These are phyloP conservation scores for Saturnispora serradocipensis DNA, from an alignment of 805 yeast species.

Conservation along the genomic window DNA sequence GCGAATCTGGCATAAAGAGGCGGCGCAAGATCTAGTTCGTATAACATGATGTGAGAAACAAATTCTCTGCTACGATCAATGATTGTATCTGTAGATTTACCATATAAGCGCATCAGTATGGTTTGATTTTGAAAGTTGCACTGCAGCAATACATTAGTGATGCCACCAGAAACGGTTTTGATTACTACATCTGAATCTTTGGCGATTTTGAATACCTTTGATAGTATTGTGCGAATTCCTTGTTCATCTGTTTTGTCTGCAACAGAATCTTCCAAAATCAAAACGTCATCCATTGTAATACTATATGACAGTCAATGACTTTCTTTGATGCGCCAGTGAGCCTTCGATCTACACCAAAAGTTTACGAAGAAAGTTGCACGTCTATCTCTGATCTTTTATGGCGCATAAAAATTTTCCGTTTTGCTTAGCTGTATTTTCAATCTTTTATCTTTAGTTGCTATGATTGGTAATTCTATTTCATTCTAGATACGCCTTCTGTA, in stretches of 20 bases:
- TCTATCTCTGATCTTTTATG: background rate
- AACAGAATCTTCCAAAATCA: background rate
- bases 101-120: conserved; percentile 60
- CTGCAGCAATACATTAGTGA: conserved; percentile 50
- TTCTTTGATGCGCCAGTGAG: background rate
- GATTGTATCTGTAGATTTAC: conserved; percentile 61
- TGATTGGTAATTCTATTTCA: too few relatives aligned
- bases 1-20: conserved; percentile 57
- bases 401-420: background rate
- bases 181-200: background rate
- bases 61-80: conserved; percentile 70
- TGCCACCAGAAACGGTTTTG: conserved; percentile 36
- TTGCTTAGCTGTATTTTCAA: background rate
- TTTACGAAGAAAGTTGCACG: background rate
- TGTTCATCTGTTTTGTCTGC: background rate
- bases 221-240: background rate
- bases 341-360: background rate
- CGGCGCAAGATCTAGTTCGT: conserved; percentile 57
- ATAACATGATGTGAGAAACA: conserved; percentile 56
- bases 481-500: too few relatives aligned
- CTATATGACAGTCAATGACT: background rate
- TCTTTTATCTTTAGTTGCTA: background rate
- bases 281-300: background rate
- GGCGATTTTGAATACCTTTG: background rate
- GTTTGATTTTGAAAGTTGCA: conserved; percentile 27